These are phyloP conservation scores for Termitomyces sp. DNA, from an alignment of 768 basidiomycete species.

Conservation along the genomic window DNA sequence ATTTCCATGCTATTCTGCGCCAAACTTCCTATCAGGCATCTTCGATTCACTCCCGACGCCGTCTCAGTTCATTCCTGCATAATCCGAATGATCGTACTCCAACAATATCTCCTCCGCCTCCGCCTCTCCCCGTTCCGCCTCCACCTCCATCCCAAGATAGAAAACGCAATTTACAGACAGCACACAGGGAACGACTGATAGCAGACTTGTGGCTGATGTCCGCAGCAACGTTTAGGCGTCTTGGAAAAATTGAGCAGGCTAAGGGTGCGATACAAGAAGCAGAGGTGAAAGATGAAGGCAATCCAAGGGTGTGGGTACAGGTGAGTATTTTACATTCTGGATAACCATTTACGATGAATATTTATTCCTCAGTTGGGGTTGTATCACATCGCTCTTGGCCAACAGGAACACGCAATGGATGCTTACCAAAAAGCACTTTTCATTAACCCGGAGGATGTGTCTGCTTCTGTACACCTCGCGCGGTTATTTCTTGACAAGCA, in stretches of 20 bases:
- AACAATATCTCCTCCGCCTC: slow-evolving; percentile 36
- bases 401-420: slow-evolving; percentile 61
- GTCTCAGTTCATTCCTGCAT: slow-evolving; percentile 47
- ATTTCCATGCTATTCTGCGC: slow-evolving; percentile 65
- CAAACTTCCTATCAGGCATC: slow-evolving; percentile 66
- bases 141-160: slow-evolving; percentile 27
- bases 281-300: slow-evolving; percentile 81
- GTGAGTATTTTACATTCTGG: slow-evolving; percentile 32
- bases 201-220: slow-evolving; percentile 92
- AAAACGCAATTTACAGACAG: slow-evolving; percentile 39
- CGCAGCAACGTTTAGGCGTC: slow-evolving; percentile 88
- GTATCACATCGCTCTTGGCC: slow-evolving; percentile 60
- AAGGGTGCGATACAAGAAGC: slow-evolving; percentile 93
- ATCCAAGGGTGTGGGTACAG: slow-evolving; percentile 94
- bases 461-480: slow-evolving; percentile 76
- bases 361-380: slow-evolving; percentile 58
- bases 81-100: slow-evolving; percentile 33
- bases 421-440: slow-evolving; percentile 89
- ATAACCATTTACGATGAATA: not conserved
- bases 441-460: slow-evolving; percentile 72
- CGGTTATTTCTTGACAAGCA: slow-evolving; percentile 56
- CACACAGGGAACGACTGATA: slow-evolving; percentile 65
- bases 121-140: slow-evolving; percentile 44
- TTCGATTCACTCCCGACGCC: slow-evolving; percentile 79
- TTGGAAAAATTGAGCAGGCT: slow-evolving; percentile 88